phyloP scores from a whole-genome alignment of 768 basidiomycete genomes.

The Lactarius evosmus region DNA sequence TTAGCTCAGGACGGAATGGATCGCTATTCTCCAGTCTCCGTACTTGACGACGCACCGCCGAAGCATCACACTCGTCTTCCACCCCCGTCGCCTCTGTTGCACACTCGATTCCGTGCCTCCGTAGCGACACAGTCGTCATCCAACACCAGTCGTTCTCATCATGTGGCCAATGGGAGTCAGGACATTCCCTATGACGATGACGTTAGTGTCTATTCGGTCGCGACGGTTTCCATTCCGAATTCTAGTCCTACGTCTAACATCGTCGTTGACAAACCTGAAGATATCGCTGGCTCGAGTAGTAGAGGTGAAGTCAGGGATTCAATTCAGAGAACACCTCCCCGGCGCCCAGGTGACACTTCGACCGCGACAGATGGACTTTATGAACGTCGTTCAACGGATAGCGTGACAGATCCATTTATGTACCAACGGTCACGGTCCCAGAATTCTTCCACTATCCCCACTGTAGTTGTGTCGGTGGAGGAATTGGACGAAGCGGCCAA shows the following conservation, averaged over 20 bases:
- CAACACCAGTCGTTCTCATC: too few species aligned
- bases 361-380: neutral
- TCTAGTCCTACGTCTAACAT: constrained; percentile 19
- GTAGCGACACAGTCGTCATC: constrained; percentile 38
- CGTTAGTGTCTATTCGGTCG: constrained; percentile 44
- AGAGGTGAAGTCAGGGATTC: neutral
- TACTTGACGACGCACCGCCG: constrained; percentile 21
- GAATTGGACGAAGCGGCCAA: constrained; percentile 30
- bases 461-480: constrained; percentile 51
- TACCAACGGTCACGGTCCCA: constrained; percentile 18
- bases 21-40: constrained; percentile 2
- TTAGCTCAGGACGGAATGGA: constrained; percentile 8
- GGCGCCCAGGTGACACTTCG: neutral
- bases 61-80: constrained; percentile 18
- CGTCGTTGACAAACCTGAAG: neutral
- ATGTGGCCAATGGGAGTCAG: constrained; percentile 20
- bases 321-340: neutral
- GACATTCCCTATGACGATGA: constrained; percentile 35
- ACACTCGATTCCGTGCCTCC: constrained; percentile 46
- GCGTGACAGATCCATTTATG: constrained; percentile 27
- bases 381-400: constrained; percentile 1
- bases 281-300: neutral
- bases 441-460: constrained; percentile 40
- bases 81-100: constrained; percentile 48
- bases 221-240: constrained; percentile 38